phyloP scores from a whole-genome alignment of 169 alveolate genomes.

The Eimeria praecox region DNA sequence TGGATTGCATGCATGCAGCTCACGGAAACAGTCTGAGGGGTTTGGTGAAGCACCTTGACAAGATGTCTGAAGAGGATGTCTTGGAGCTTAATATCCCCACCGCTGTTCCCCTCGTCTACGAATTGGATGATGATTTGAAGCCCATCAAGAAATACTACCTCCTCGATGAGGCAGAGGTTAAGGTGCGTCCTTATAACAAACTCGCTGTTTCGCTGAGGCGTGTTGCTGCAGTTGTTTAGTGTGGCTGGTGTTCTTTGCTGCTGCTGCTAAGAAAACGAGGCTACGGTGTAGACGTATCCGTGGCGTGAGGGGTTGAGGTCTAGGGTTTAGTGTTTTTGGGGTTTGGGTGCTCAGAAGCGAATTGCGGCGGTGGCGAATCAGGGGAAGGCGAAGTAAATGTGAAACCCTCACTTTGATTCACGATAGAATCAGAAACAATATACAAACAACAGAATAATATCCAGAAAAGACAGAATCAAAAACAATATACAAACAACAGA shows the following conservation, averaged over 20 bases:
- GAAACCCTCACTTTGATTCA: background rate
- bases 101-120: slow-evolving; percentile 98
- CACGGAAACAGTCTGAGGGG: slow-evolving; percentile 99
- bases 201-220: background rate
- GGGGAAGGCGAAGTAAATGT: slow-evolving; percentile 93
- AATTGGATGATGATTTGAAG: slow-evolving; percentile 94
- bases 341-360: slow-evolving; percentile 85
- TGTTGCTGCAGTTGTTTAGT: background rate
- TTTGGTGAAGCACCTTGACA: slow-evolving; percentile 96
- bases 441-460: too few species aligned
- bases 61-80: slow-evolving; percentile 96
- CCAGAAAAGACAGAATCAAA: too few species aligned
- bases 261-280: background rate
- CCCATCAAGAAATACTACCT: slow-evolving; percentile 95
- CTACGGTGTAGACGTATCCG: background rate
- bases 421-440: too few species aligned
- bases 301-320: background rate
- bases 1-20: slow-evolving; percentile 89
- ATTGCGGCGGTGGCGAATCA: slow-evolving; percentile 97
- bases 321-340: slow-evolving; percentile 4
- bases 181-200: too few species aligned
- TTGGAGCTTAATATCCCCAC: slow-evolving; percentile 98
- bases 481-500: too few species aligned
- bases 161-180: slow-evolving; percentile 94
- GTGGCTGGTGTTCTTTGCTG: background rate